These are phyloP conservation scores for Salix dunnii DNA, from an alignment of 345 rosid species.

Conservation along the genomic window DNA sequence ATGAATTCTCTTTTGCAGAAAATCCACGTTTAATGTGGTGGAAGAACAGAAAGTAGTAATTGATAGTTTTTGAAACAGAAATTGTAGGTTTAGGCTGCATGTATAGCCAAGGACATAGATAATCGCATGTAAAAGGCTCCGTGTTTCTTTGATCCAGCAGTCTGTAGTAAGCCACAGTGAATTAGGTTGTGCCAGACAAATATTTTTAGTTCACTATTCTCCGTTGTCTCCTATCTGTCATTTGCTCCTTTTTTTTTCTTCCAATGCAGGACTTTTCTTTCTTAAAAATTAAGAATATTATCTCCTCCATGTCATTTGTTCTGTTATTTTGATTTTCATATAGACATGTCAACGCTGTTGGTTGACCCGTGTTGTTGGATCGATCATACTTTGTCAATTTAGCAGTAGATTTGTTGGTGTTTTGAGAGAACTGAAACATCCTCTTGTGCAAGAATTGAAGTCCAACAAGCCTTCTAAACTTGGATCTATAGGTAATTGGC, in stretches of 20 bases:
- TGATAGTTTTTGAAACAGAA: neutral
- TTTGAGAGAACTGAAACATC: slow-evolving; percentile 14
- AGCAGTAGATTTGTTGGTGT: slow-evolving; percentile 1
- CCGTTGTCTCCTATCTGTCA: neutral
- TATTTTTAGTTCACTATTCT: neutral
- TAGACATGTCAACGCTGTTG: slow-evolving; percentile 53
- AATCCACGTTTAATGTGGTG: neutral
- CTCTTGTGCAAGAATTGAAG: slow-evolving; percentile 39
- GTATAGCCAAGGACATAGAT: neutral
- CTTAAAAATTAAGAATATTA: neutral
- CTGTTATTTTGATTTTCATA: slow-evolving; percentile 23
- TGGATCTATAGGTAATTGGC: slow-evolving; percentile 69
- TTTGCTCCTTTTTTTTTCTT: neutral
- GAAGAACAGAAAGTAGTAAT: neutral
- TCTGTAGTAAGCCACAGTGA: neutral
- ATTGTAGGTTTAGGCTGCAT: neutral
- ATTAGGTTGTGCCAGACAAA: neutral
- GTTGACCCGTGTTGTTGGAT: slow-evolving; percentile 20
- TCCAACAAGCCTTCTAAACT: slow-evolving; percentile 28
- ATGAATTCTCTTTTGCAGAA: neutral
- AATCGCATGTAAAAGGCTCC: neutral
- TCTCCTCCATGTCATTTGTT: neutral
- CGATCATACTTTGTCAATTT: slow-evolving; percentile 21
- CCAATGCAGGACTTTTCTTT: neutral
- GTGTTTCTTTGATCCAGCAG: neutral